Evolutionary conservation across 768 basidiomycete species (phyloP).

Genomic region (Podaxis sp.): DNA sequence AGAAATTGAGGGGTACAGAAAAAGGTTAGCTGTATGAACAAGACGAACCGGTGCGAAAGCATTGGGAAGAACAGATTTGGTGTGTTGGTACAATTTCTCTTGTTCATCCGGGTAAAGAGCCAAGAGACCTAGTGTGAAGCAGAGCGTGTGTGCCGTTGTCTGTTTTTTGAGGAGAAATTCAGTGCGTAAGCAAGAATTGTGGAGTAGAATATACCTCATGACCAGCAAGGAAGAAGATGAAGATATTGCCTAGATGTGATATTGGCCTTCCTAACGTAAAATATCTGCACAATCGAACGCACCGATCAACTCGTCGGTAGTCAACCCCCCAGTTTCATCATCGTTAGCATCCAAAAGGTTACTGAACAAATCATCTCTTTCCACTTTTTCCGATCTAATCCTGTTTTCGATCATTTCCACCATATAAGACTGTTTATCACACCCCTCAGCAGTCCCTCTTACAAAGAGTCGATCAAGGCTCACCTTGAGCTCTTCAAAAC

Average conservation of each 20-base stretch:
- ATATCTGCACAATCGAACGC: not conserved
- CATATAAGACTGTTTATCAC: constrained; percentile 34
- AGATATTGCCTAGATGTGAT: constrained; percentile 34
- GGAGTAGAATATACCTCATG: constrained; percentile 42
- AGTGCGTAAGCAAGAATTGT: not conserved
- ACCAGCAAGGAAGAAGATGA: constrained; percentile 53
- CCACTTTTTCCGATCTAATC: constrained; percentile 32
- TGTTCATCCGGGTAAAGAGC: constrained; percentile 47
- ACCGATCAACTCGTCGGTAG: constrained; percentile 41
- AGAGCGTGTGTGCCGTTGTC: constrained; percentile 41
- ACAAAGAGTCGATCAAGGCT: not conserved
- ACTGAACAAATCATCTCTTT: constrained; percentile 49
- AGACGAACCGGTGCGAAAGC: constrained; percentile 15
- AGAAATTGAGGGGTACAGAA: not conserved
- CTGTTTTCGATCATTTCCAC: constrained; percentile 50
- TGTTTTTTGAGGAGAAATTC: constrained; percentile 14
- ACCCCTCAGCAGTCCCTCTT: not conserved
- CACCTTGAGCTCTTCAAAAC: constrained; percentile 41
- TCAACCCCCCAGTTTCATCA: constrained; percentile 29
- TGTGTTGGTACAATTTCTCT: constrained; percentile 41
- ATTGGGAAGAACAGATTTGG: constrained; percentile 26
- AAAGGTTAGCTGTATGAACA: not conserved
- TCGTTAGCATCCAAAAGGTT: constrained; percentile 49
- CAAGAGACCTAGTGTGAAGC: constrained; percentile 40
- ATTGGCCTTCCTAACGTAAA: not conserved